Conservation (phyloP, 352 stramenopile species). For the Phytophthora colocasiae region DNA sequence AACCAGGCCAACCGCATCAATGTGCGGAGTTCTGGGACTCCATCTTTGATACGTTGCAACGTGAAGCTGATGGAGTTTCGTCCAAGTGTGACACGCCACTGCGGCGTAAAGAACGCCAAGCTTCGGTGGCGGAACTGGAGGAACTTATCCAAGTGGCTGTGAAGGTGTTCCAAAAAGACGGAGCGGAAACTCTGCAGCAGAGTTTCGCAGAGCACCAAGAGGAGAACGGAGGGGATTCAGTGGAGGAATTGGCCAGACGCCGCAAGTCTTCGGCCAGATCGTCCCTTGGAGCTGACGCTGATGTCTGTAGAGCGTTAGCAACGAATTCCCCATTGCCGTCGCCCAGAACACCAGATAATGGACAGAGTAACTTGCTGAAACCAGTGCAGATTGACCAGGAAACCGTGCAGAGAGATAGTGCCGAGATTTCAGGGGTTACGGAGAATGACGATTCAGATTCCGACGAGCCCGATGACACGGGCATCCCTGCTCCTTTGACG, state of each 20-base stretch:
- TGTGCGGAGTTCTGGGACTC: slow-evolving; percentile 76
- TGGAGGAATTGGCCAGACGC: slow-evolving; percentile 2
- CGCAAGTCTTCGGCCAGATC: slow-evolving; percentile 49
- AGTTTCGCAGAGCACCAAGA: slow-evolving; percentile 65
- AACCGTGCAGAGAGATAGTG: slow-evolving; percentile 18
- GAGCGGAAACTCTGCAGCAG: slow-evolving; percentile 69
- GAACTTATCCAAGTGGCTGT: slow-evolving; percentile 83
- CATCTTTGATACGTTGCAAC: slow-evolving; percentile 70
- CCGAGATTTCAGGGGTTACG: slow-evolving; percentile 29
- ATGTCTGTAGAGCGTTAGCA: slow-evolving; percentile 4
- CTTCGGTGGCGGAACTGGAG: slow-evolving; percentile 70
- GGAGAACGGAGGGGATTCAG: slow-evolving; percentile 8
- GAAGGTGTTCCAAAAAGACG: slow-evolving; percentile 74
- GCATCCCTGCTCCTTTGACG: slow-evolving; percentile 43
- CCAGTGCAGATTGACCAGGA: slow-evolving; percentile 3
- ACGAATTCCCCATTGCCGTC: slow-evolving; percentile 37
- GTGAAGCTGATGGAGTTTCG: slow-evolving; percentile 60
- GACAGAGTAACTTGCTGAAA: slow-evolving; percentile 3
- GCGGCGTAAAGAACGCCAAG: slow-evolving; percentile 50
- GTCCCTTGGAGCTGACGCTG: slow-evolving; percentile 23
- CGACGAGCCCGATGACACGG: slow-evolving; percentile 41
- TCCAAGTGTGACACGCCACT: slow-evolving; percentile 45
- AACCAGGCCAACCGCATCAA: slow-evolving; percentile 50
- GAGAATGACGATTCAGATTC: slow-evolving; percentile 46
- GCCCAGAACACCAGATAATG: slow-evolving; percentile 26